Evolutionary conservation across 768 basidiomycete species (phyloP), one percentile per base, ranked within the genome.

Genomic region (Phlebiopsis flavidoalba): DNA sequence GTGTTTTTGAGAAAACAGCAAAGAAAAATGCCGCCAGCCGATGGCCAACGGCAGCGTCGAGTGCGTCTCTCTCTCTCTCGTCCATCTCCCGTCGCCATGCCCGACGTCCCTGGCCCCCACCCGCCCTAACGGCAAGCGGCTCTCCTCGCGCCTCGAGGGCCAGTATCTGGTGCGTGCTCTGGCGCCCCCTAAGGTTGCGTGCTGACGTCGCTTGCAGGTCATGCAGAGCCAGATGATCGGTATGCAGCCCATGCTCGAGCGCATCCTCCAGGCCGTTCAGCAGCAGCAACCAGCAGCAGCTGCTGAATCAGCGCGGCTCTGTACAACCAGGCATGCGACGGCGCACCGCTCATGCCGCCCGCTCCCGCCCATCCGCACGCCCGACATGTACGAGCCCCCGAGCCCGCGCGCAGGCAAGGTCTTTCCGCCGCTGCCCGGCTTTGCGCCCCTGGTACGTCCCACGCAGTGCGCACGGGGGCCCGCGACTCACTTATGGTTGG

Each of bases 151-250:
- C 58, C 84, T 94, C 63, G 92, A 93, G 72, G 88, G 89, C 65
- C 91, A 93, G 72, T 93, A 92, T 70, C 69, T 94, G 71, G 89
- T 92, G 77, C 60, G 75, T 72, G n/a, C 22, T 31, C 26, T 31
- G 14, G 36, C 33, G 8, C 21, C 6, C n/a, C 3, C 45, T 15
- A 15, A 0, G 43, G 22, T 1, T 40, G 8, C 40, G 40, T 22
- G 15, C 58, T 59, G 36, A 26, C 40, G 40, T 21, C n/a, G 19
- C 26, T 14, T n/a, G n/a, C 63, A 91, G 91, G 88, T 92, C 65
- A 90, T 94, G 84, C 91, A 94, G 72, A 91, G 90, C 74, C 92
- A 93, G 71, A 93, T 94, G 89, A 93, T 94, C 66, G 92, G 92
- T 66, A 91, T 94, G 88, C 93, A 94, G 74, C 89, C 91, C 5